These are phyloP conservation scores for Blastobotrys buckinghamii DNA, from an alignment of 1,139 yeast species.

Conservation along the genomic window DNA sequence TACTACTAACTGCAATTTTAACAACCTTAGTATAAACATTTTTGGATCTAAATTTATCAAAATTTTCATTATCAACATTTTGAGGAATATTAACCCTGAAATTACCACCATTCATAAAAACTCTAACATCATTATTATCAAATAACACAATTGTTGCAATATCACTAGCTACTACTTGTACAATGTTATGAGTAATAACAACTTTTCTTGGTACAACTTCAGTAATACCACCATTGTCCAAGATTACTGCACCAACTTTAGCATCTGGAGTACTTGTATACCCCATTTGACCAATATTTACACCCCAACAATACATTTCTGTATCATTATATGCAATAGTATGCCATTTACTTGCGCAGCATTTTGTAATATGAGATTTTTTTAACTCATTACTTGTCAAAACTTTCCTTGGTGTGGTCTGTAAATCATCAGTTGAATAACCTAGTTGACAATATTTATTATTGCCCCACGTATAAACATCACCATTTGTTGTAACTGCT, in stretches of 20 bases:
- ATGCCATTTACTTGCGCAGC: slow-evolving; percentile 67
- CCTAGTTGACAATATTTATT: slow-evolving; percentile 67
- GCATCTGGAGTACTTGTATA: slow-evolving; percentile 28
- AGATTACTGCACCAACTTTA: slow-evolving; percentile 5
- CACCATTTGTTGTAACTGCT: slow-evolving; percentile 46
- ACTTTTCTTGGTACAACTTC: slow-evolving; percentile 40
- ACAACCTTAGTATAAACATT: slow-evolving; percentile 14
- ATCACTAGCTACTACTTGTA: slow-evolving; percentile 61
- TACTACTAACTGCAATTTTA: slow-evolving; percentile 21
- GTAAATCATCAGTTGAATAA: slow-evolving; percentile 33
- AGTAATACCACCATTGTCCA: slow-evolving; percentile 15
- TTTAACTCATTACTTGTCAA: slow-evolving; percentile 38
- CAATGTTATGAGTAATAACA: slow-evolving; percentile 38
- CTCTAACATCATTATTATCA: slow-evolving; percentile 53
- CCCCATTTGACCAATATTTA: slow-evolving; percentile 85
- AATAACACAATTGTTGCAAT: slow-evolving; percentile 64
- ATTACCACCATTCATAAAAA: slow-evolving; percentile 55
- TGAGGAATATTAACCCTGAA: slow-evolving; percentile 37
- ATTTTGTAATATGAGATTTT: slow-evolving; percentile 42
- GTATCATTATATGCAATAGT: slow-evolving; percentile 55
- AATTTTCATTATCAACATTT: slow-evolving; percentile 1
- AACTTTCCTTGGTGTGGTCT: slow-evolving; percentile 46
- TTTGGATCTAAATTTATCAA: slow-evolving; percentile 18
- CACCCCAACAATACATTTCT: slow-evolving; percentile 68
- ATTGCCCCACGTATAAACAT: slow-evolving; percentile 73